Percentiles rank a stretch among this genome's conserved stretches.
Evolutionary conservation across 495 filamentous ascomycete genomes (phyloP).

Genomic region (Letharia columbiana): DNA sequence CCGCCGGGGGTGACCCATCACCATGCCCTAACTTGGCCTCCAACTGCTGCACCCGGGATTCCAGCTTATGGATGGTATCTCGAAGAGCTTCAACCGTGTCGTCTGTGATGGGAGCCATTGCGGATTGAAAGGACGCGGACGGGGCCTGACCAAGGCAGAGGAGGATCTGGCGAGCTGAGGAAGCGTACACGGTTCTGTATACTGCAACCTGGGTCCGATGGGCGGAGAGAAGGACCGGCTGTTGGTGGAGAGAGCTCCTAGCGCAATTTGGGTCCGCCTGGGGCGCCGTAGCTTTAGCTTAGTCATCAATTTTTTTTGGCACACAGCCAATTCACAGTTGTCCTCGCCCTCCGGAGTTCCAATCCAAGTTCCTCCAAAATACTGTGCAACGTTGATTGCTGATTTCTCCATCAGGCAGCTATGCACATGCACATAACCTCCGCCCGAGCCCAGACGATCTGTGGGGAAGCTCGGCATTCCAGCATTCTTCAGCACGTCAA

Average conservation of each 20-base stretch:
- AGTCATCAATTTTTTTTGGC: neutral
- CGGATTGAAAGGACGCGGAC: conserved; percentile 29
- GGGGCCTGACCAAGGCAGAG: conserved; percentile 33
- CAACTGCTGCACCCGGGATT: conserved; percentile 70
- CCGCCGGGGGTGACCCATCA: conserved; percentile 27
- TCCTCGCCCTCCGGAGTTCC: neutral
- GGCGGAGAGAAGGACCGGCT: neutral
- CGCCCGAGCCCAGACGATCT: too few relatives aligned
- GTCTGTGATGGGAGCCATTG: conserved; percentile 81
- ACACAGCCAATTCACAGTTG: neutral
- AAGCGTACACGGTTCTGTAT: conserved; percentile 15
- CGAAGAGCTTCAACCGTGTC: conserved; percentile 65
- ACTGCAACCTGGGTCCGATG: neutral
- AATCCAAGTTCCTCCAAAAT: neutral
- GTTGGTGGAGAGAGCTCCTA: neutral
- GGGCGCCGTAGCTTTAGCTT: neutral
- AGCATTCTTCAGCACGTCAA: neutral
- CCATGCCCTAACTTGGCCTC: conserved; percentile 54
- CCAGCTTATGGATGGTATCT: conserved; percentile 71
- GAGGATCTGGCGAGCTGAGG: conserved; percentile 14
- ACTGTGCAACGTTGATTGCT: neutral
- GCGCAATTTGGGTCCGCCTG: neutral
- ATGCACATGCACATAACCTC: neutral
- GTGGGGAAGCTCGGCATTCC: neutral
- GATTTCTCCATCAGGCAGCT: neutral